Evolutionary conservation across 805 yeast species (phyloP).

Genomic region (Pichia membranifaciens): DNA sequence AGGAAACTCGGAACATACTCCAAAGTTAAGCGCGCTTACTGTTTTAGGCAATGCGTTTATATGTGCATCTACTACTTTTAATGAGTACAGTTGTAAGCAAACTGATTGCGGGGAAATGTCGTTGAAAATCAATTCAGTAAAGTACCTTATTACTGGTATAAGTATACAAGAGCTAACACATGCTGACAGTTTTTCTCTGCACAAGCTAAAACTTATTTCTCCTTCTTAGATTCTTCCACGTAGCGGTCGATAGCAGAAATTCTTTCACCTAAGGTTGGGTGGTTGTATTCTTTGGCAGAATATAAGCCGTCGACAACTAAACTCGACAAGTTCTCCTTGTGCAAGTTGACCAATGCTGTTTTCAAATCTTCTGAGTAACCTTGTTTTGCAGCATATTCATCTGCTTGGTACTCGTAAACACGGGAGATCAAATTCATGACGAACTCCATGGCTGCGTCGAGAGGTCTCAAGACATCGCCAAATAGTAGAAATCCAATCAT

Average conservation of each 20-base stretch:
- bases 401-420: conserved; percentile 91
- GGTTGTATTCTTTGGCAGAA: conserved; percentile 84
- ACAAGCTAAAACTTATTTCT: conserved; percentile 11
- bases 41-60: too few relatives aligned
- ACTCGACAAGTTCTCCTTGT: conserved; percentile 76
- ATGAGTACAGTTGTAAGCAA: too few relatives aligned
- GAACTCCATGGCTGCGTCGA: conserved; percentile 64
- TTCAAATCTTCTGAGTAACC: conserved; percentile 69
- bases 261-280: conserved; percentile 90
- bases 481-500: conserved; percentile 78
- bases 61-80: too few relatives aligned
- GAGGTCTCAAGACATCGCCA: conserved; percentile 70
- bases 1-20: too few relatives aligned
- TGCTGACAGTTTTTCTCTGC: too few relatives aligned
- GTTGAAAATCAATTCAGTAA: too few relatives aligned
- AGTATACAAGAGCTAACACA: too few relatives aligned
- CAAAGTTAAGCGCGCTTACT: conserved; percentile 15
- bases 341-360: conserved; percentile 66
- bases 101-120: too few relatives aligned
- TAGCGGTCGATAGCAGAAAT: conserved; percentile 58
- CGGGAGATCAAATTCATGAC: conserved; percentile 67
- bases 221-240: conserved; percentile 16
- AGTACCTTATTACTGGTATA: too few relatives aligned
- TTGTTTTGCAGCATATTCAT: conserved; percentile 68
- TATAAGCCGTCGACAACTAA: conserved; percentile 86